These are phyloP conservation scores for Ascosphaera apis DNA, from an alignment of 2,329 filamentous ascomycete species.

Conservation along the genomic window DNA sequence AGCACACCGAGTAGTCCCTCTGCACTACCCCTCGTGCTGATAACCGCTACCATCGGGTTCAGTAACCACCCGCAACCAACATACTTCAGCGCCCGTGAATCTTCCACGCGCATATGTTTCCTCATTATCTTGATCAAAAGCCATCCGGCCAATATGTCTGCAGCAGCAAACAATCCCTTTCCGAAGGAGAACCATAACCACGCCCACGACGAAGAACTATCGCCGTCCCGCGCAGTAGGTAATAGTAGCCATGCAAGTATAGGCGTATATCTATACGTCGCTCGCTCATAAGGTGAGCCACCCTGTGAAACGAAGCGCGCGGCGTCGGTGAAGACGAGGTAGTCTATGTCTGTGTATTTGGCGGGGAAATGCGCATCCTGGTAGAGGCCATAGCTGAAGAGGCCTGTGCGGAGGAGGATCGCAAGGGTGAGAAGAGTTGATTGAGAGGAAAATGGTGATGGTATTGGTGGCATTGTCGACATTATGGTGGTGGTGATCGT, in stretches of 20 bases:
- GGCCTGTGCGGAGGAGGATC: constrained; percentile 40
- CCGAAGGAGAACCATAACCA: constrained; percentile 58
- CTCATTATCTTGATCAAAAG: constrained; percentile 38
- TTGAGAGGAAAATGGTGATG: constrained; percentile 13
- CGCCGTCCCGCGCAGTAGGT: constrained; percentile 31
- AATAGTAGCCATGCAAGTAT: constrained; percentile 76
- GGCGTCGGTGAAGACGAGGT: constrained; percentile 93
- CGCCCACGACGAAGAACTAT: too few relatives aligned
- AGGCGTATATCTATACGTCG: constrained; percentile 93
- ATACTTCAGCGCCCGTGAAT: constrained; percentile 42
- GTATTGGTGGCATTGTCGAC: constrained; percentile 1
- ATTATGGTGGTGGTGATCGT: background rate
- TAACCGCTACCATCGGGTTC: constrained; percentile 95
- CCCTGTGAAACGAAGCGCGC: constrained; percentile 49
- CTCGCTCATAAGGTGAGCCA: constrained; percentile 59
- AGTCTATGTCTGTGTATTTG: constrained; percentile 98
- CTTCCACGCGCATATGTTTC: constrained; percentile 22
- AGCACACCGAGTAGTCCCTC: constrained; percentile 75
- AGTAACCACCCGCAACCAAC: constrained; percentile 65
- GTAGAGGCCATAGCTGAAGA: constrained; percentile 74
- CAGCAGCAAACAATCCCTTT: constrained; percentile 63
- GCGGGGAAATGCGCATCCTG: constrained; percentile 80
- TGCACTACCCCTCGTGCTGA: constrained; percentile 82
- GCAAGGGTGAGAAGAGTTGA: constrained; percentile 15
- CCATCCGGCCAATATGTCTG: constrained; percentile 69